Conservation (phyloP, 2,329 filamentous ascomycete genomes). For the Alternaria postmessia region DNA sequence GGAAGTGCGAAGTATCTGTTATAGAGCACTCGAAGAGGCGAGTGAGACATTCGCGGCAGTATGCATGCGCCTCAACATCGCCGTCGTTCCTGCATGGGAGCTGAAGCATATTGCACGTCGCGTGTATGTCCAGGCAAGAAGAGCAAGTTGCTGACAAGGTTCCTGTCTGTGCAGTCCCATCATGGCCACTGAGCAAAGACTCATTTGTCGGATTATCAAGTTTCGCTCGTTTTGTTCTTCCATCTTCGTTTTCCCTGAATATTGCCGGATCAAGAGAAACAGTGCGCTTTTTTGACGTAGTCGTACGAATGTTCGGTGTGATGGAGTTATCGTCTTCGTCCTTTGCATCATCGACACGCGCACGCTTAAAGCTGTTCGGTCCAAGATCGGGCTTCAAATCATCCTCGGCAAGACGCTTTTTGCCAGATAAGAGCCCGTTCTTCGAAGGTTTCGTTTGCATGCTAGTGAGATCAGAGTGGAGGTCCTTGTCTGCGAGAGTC, state of each 20-base stretch:
- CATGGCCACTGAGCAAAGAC: background rate
- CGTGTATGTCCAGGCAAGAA: background rate
- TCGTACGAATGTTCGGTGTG: background rate
- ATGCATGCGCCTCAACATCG: background rate
- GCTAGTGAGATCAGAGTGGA: background rate
- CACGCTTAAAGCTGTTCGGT: no score
- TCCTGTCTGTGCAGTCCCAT: background rate
- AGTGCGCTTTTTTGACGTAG: background rate
- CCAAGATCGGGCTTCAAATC: no score
- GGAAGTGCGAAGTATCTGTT: background rate
- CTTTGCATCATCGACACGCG: no score
- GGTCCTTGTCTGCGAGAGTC: background rate
- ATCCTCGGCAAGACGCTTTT: no score
- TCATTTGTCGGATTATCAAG: background rate
- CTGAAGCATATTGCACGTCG: background rate
- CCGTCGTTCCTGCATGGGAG: background rate
- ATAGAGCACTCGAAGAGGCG: background rate
- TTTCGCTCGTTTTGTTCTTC: background rate
- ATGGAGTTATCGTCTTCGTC: background rate
- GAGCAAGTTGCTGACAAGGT: background rate
- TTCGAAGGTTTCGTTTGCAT: background rate
- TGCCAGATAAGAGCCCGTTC: no score
- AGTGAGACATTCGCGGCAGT: background rate
- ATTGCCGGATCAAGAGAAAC: background rate
- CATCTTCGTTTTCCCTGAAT: background rate